phyloP scores from a whole-genome alignment of 139 green algal genomes.

The Microglena sp. region DNA sequence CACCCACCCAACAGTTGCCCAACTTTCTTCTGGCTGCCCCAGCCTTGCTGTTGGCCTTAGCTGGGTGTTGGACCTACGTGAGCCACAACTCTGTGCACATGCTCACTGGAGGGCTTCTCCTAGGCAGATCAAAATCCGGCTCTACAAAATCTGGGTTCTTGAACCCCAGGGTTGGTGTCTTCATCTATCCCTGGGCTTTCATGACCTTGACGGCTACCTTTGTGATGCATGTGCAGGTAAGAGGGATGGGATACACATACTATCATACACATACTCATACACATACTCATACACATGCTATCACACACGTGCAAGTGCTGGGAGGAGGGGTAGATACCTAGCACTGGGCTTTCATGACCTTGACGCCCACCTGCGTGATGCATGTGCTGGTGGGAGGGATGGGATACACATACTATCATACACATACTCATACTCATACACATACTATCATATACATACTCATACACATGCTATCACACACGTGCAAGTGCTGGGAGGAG shows the following conservation, averaged over 20 bases:
- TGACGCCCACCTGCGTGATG: no score
- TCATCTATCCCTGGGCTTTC: slow-evolving; percentile 64
- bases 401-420: neutral
- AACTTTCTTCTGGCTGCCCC: slow-evolving; percentile 75
- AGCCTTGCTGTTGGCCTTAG: slow-evolving; percentile 35
- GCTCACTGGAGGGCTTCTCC: slow-evolving; percentile 13
- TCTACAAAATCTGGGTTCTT: slow-evolving; percentile 15
- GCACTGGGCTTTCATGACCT: neutral
- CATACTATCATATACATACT: neutral
- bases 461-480: neutral
- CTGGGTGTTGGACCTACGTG: slow-evolving; percentile 26
- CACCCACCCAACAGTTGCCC: no score
- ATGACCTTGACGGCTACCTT: slow-evolving; percentile 43
- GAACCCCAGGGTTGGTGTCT: slow-evolving; percentile 27
- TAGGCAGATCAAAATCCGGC: neutral
- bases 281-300: neutral
- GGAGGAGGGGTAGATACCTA: neutral
- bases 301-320: neutral
- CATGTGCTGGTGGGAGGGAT: no score
- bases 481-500: neutral
- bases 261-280: neutral
- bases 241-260: neutral
- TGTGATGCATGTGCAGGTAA: slow-evolving; percentile 81
- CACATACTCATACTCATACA: neutral
- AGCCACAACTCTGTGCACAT: slow-evolving; percentile 1